Evolutionary conservation across 2,329 filamentous ascomycete species (phyloP).

Genomic region (Stemphylium lycopersici): DNA sequence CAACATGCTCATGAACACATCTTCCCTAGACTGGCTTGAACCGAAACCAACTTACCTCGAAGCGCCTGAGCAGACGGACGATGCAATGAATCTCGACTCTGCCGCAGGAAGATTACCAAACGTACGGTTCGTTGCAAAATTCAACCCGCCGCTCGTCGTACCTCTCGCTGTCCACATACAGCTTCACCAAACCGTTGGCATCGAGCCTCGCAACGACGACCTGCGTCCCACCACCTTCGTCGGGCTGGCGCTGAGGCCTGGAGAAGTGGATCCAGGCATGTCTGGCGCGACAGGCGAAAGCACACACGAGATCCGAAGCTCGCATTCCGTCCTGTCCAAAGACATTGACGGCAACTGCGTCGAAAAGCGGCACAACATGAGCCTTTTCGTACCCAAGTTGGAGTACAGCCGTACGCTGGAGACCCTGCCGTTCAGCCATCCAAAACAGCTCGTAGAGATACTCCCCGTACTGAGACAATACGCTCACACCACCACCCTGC

Average conservation of each 20-base stretch:
- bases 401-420: slow-evolving; percentile 72
- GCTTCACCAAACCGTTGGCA: slow-evolving; percentile 65
- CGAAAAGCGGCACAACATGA: slow-evolving; percentile 57
- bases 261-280: slow-evolving; percentile 61
- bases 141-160: slow-evolving; percentile 75
- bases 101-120: slow-evolving; percentile 66
- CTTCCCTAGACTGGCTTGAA: slow-evolving; percentile 71
- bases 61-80: slow-evolving; percentile 38
- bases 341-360: slow-evolving; percentile 30
- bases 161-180: slow-evolving; percentile 68
- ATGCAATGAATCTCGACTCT: slow-evolving; percentile 63
- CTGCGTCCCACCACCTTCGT: slow-evolving; percentile 56
- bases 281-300: slow-evolving; percentile 42
- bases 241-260: slow-evolving; percentile 58
- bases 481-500: slow-evolving; percentile 69
- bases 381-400: slow-evolving; percentile 72
- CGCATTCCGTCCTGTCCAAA: slow-evolving; percentile 48
- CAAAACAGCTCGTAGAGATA: slow-evolving; percentile 74
- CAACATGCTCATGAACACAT: slow-evolving; percentile 52
- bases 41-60: slow-evolving; percentile 66
- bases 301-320: slow-evolving; percentile 59
- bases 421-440: slow-evolving; percentile 77
- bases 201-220: slow-evolving; percentile 61
- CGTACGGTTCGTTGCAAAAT: slow-evolving; percentile 74
- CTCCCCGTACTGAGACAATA: slow-evolving; percentile 77